These are phyloP conservation scores for Mycena amicta DNA, from an alignment of 768 basidiomycete species.

Conservation along the genomic window DNA sequence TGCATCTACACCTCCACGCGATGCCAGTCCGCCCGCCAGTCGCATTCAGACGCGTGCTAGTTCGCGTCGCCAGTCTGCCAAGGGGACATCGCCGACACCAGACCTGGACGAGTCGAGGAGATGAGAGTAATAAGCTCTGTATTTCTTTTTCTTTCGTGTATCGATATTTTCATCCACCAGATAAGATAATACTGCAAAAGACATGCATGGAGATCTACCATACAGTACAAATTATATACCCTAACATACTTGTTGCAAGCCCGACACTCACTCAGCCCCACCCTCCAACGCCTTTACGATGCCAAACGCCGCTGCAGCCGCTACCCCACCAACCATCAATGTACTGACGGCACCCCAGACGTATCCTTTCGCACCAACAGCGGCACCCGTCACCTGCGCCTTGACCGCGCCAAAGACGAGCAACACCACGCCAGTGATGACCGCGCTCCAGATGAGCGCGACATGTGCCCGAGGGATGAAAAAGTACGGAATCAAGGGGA, in stretches of 20 bases:
- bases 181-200: too few relatives aligned
- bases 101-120: not conserved
- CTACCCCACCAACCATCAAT: slow-evolving; percentile 85
- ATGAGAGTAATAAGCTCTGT: not conserved
- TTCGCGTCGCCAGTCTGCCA: not conserved
- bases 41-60: not conserved
- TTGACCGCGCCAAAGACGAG: slow-evolving; percentile 92
- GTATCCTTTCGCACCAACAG: slow-evolving; percentile 65
- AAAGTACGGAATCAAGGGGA: slow-evolving; percentile 93
- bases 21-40: not conserved
- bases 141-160: not conserved
- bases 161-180: too few relatives aligned
- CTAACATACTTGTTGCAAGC: not conserved
- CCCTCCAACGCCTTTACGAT: slow-evolving; percentile 53
- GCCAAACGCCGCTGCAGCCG: slow-evolving; percentile 69
- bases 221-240: not conserved
- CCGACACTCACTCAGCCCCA: slow-evolving; percentile 7
- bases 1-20: too few relatives aligned
- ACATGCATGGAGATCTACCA: too few relatives aligned
- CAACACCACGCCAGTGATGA: slow-evolving; percentile 83
- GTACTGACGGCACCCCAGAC: slow-evolving; percentile 88
- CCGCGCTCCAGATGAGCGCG: slow-evolving; percentile 70
- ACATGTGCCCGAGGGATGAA: slow-evolving; percentile 73
- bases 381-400: slow-evolving; percentile 84
- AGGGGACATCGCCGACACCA: too few relatives aligned